Conservation (phyloP, 2,329 filamentous ascomycete genomes). For the Aspergillus tamarii region DNA sequence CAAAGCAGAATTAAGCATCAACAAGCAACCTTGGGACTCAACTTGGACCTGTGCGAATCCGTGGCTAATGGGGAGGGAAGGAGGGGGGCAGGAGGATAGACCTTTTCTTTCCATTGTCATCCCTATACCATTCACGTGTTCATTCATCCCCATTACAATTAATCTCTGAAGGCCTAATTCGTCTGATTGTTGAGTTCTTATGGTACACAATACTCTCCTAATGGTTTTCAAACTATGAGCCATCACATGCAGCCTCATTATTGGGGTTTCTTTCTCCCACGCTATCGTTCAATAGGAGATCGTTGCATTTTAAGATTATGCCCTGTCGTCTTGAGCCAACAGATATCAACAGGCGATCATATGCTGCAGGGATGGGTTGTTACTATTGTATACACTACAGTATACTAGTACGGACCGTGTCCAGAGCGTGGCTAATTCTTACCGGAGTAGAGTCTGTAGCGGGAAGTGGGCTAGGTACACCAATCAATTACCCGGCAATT, state of each 20-base stretch:
- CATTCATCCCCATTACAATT: too few species aligned
- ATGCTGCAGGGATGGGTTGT: background rate
- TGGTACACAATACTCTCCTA: background rate
- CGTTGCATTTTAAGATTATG: background rate
- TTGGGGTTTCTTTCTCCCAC: background rate
- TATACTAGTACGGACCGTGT: background rate
- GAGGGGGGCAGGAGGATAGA: too few species aligned
- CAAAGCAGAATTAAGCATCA: background rate
- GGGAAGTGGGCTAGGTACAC: background rate
- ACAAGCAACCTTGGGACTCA: background rate
- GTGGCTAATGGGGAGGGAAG: background rate
- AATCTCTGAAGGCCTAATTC: too few species aligned
- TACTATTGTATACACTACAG: conserved; percentile 4
- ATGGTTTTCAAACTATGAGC: background rate
- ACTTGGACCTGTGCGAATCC: background rate
- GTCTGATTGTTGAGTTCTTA: background rate
- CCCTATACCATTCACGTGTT: too few species aligned
- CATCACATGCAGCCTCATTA: conserved; percentile 3
- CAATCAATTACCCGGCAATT: background rate
- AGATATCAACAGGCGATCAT: background rate
- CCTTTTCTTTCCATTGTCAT: too few species aligned
- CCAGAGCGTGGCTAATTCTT: background rate
- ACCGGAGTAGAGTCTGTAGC: background rate
- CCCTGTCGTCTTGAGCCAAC: background rate
- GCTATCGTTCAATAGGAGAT: background rate